Evolutionary conservation across 176 grass and related monocot species (phyloP).

Genomic region (Avena eriantha): DNA sequence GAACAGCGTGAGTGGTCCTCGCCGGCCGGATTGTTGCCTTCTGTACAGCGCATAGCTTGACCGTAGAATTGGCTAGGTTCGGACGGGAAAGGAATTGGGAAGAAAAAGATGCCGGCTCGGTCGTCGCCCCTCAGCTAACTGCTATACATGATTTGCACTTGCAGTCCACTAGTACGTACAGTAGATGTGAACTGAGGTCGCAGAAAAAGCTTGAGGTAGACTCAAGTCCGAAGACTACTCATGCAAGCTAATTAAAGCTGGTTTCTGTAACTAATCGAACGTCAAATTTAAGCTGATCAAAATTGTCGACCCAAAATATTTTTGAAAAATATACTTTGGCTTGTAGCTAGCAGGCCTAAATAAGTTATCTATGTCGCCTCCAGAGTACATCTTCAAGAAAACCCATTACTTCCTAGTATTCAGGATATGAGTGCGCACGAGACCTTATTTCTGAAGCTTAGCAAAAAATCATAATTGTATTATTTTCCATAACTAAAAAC

Average conservation of each 20-base stretch:
- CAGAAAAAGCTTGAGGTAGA: neutral
- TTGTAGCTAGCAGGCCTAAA: neutral
- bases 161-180: neutral
- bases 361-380: neutral
- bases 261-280: too few species aligned
- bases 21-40: neutral
- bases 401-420: neutral
- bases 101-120: neutral
- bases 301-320: too few species aligned
- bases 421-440: too few species aligned
- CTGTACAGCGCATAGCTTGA: conserved; percentile 1
- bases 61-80: neutral
- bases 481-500: neutral
- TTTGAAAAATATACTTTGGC: too few species aligned
- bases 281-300: neutral
- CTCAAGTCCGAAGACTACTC: neutral
- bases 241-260: too few species aligned
- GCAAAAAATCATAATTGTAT: neutral
- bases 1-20: conserved; percentile 12
- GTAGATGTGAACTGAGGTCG: neutral
- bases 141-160: neutral
- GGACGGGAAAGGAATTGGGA: neutral
- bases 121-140: neutral
- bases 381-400: neutral
- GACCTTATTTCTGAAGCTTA: too few species aligned